Conservation (phyloP, 2,329 filamentous ascomycete genomes). For the Colletotrichum tropicale region DNA sequence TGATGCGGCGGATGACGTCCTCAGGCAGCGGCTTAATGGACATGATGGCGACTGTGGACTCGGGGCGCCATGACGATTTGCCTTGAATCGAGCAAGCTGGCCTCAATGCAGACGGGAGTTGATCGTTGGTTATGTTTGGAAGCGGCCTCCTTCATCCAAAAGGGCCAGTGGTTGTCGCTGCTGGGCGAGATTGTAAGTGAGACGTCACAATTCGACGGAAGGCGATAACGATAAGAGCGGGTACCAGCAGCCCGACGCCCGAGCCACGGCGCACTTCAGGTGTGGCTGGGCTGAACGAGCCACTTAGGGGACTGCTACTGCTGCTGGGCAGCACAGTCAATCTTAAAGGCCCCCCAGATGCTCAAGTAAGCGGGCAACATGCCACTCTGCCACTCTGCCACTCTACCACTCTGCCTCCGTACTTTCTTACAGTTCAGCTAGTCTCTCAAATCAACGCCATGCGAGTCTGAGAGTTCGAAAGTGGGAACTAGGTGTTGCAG, state of each 20-base stretch:
- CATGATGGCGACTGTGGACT: constrained; percentile 43
- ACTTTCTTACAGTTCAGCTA: not conserved
- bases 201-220: not conserved
- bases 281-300: not conserved
- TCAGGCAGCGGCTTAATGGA: constrained; percentile 73
- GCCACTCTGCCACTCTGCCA: not conserved
- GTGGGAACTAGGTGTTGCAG: not conserved
- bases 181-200: not conserved
- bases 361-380: not conserved
- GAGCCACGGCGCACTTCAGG: not conserved
- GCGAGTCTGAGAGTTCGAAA: not conserved
- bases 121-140: not conserved
- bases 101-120: not conserved
- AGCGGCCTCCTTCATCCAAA: not conserved
- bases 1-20: constrained; percentile 78
- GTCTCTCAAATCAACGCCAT: not conserved
- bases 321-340: not conserved
- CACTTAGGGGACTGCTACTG: not conserved
- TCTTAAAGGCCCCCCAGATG: not conserved
- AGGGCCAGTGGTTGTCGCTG: not conserved
- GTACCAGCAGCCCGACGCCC: not conserved
- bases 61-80: not conserved
- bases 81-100: not conserved
- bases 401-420: not conserved
- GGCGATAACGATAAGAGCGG: not conserved